Evolutionary conservation across 2,329 filamentous ascomycete genomes (phyloP).

Genomic region (Colletotrichum filicis): DNA sequence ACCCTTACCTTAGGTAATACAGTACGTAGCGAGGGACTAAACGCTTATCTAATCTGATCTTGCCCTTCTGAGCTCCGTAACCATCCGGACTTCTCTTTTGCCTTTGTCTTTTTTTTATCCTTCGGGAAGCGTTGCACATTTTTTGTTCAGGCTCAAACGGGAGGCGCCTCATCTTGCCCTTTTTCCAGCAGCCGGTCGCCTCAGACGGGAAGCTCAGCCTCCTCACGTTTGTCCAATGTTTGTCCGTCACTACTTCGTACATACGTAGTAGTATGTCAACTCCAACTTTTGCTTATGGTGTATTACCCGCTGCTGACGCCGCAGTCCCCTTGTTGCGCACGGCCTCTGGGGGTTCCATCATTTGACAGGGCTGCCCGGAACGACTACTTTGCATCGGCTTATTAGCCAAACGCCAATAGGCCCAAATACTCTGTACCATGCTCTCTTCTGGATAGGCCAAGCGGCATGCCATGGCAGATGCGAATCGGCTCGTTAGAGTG

Average conservation of each 20-base stretch:
- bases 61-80: no score
- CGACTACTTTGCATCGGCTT: slow-evolving; percentile 4
- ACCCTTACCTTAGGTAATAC: background rate
- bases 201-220: background rate
- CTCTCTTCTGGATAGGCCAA: background rate
- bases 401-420: background rate
- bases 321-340: slow-evolving; percentile 15
- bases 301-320: slow-evolving; percentile 5
- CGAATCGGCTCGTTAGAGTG: background rate
- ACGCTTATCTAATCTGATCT: slow-evolving; percentile 26
- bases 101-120: background rate
- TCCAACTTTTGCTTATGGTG: no score
- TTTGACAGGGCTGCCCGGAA: slow-evolving; percentile 7
- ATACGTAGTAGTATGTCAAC: no score
- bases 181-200: background rate
- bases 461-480: background rate
- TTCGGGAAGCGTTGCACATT: slow-evolving; percentile 10
- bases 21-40: no score
- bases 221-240: background rate
- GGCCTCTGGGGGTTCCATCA: slow-evolving; percentile 1
- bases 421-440: background rate
- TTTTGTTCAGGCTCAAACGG: background rate
- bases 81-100: background rate
- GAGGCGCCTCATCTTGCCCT: slow-evolving; percentile 7
- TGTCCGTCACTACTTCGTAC: no score